A percentile compares a stretch with the other conserved stretches of the same genome.
Conservation (phyloP, 2,329 filamentous ascomycete genomes). For the Aspergillus aculeatinus region DNA sequence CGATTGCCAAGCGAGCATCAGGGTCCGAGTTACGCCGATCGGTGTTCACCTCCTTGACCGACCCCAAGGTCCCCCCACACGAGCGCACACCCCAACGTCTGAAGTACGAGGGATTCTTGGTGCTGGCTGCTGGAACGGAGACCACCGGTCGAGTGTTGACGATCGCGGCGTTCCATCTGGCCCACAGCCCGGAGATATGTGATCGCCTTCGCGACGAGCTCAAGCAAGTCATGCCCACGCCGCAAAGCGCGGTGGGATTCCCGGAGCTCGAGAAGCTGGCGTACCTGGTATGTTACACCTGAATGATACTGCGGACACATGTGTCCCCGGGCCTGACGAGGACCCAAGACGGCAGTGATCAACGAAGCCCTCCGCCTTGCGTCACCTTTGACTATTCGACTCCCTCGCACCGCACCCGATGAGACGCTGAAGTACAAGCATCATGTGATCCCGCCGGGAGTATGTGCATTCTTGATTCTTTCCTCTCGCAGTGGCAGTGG, state of each 20-base stretch:
- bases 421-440: conserved; percentile 13
- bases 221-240: conserved; percentile 26
- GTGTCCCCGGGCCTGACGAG: not conserved
- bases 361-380: conserved; percentile 14
- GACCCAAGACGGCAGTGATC: conserved; percentile 8
- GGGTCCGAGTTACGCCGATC: conserved; percentile 10
- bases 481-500: no score
- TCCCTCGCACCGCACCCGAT: conserved; percentile 9
- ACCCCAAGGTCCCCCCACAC: conserved; percentile 34
- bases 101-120: conserved; percentile 31
- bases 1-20: not conserved
- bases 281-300: conserved; percentile 32
- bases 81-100: conserved; percentile 39
- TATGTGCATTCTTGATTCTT: conserved; percentile 4
- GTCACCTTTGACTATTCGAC: conserved; percentile 5
- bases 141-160: conserved; percentile 34
- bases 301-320: not conserved
- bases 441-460: conserved; percentile 27
- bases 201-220: conserved; percentile 29
- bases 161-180: conserved; percentile 33
- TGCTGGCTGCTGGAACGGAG: conserved; percentile 38
- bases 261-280: conserved; percentile 39
- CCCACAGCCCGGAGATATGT: conserved; percentile 19
- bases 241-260: conserved; percentile 22
- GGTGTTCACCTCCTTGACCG: conserved; percentile 33